These are phyloP conservation scores for Hibiscus mutabilis DNA, from an alignment of 345 rosid species.

Conservation along the genomic window DNA sequence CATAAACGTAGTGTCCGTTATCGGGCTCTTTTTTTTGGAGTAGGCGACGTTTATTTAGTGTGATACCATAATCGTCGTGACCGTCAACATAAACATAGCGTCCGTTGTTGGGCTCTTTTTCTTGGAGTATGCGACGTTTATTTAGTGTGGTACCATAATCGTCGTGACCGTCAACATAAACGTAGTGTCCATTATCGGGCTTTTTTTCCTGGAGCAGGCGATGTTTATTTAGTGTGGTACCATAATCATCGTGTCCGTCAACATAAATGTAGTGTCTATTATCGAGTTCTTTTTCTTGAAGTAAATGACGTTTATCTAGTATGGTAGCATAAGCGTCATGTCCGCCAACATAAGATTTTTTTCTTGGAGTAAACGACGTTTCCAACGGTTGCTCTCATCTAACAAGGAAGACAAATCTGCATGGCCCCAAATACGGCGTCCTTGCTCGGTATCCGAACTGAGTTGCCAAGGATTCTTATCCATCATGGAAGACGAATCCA, in stretches of 20 bases:
- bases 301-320: too few species aligned
- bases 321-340: too few species aligned
- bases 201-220: not conserved
- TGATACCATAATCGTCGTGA: not conserved
- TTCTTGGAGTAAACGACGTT: not conserved
- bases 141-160: too few species aligned
- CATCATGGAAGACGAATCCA: not conserved
- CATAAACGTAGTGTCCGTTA: not conserved
- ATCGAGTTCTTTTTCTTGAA: too few species aligned
- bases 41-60: not conserved
- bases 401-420: not conserved
- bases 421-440: slow-evolving; percentile 12
- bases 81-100: not conserved
- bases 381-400: not conserved
- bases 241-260: too few species aligned
- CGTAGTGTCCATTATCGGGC: too few species aligned
- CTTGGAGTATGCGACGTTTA: not conserved
- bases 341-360: not conserved
- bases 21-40: not conserved
- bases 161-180: not conserved
- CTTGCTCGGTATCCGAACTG: not conserved
- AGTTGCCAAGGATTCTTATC: not conserved
- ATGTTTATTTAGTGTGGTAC: not conserved
- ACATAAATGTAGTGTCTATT: too few species aligned
- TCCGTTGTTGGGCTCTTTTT: too few species aligned